Percentiles rank a stretch among this genome's conserved stretches.
These are phyloP conservation scores for Yamadazyma atlantica DNA, from an alignment of 1,139 yeast genomes.

Conservation along the genomic window DNA sequence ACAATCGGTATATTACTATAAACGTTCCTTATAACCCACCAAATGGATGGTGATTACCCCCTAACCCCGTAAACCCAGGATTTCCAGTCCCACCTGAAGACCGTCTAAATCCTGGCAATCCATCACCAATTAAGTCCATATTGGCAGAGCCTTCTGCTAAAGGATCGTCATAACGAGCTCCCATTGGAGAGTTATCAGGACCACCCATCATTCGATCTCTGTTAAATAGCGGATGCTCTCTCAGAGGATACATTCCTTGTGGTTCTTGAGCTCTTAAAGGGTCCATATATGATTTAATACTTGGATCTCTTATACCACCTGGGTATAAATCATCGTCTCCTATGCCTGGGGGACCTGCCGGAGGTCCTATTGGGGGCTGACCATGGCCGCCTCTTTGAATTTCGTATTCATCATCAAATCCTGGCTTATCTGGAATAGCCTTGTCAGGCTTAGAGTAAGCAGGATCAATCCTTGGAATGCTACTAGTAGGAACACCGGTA, in stretches of 20 bases:
- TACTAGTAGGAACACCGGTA: background rate
- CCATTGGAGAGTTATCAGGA: conserved; percentile 41
- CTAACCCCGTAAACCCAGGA: conserved; percentile 10
- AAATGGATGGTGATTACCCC: conserved; percentile 13
- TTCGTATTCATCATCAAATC: conserved; percentile 59
- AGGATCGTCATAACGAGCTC: conserved; percentile 60
- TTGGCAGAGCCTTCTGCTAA: conserved; percentile 37
- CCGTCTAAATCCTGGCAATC: conserved; percentile 46
- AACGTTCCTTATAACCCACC: conserved; percentile 5
- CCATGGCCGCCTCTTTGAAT: conserved; percentile 17
- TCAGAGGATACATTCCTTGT: conserved; percentile 58
- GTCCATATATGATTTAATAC: conserved; percentile 20
- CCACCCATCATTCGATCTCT: conserved; percentile 14
- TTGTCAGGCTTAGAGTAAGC: conserved; percentile 8
- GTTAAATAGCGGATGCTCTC: conserved; percentile 50
- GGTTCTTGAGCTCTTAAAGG: conserved; percentile 17
- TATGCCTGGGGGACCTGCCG: conserved; percentile 19
- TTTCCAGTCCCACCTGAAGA: conserved; percentile 15
- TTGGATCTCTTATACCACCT: conserved; percentile 41
- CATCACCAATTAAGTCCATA: conserved; percentile 43
- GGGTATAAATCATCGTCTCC: conserved; percentile 57
- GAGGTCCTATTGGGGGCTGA: conserved; percentile 22
- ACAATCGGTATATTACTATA: background rate
- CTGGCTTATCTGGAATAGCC: conserved; percentile 44
- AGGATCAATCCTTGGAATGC: conserved; percentile 9